phyloP scores from a whole-genome alignment of 495 filamentous ascomycete genomes.

The Daldinia caldariorum region DNA sequence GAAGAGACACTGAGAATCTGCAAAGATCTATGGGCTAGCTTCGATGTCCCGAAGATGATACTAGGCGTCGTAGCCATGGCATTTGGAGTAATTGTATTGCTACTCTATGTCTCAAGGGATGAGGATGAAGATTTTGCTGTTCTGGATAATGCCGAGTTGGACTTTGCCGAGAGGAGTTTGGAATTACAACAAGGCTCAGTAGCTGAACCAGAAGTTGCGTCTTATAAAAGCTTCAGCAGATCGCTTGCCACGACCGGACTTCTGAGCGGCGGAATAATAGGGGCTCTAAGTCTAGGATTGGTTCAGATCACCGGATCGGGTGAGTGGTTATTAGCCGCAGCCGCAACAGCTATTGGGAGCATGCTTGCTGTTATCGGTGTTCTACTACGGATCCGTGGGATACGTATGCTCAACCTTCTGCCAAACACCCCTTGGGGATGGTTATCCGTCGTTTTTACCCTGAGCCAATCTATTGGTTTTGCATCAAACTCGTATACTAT shows the following conservation, averaged over 20 bases:
- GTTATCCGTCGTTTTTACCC: conserved; percentile 81
- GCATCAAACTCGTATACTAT: conserved; percentile 98
- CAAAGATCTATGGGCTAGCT: conserved; percentile 87
- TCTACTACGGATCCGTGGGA: conserved; percentile 59
- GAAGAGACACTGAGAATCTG: conserved; percentile 80
- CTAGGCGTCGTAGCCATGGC: conserved; percentile 77
- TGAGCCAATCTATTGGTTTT: conserved; percentile 86
- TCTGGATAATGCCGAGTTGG: conserved; percentile 56
- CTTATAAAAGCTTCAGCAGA: conserved; percentile 50
- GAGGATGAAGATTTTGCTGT: conserved; percentile 57
- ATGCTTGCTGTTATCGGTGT: conserved; percentile 68
- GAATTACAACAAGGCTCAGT: conserved; percentile 51
- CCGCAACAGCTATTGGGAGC: conserved; percentile 68
- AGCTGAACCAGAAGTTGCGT: conserved; percentile 41
- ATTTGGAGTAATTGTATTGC: conserved; percentile 70
- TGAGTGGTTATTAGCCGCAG: conserved; percentile 53
- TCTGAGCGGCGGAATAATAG: conserved; percentile 45
- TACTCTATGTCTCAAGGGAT: conserved; percentile 71
- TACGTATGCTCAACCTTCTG: conserved; percentile 66
- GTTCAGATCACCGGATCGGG: conserved; percentile 45
- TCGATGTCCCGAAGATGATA: conserved; percentile 86
- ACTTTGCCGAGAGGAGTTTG: conserved; percentile 55
- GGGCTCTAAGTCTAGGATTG: conserved; percentile 33
- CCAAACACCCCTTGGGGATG: conserved; percentile 88
- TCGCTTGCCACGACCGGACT: conserved; percentile 50